phyloP scores from a whole-genome alignment of 345 rosid genomes.

The Iberis pinnata region DNA sequence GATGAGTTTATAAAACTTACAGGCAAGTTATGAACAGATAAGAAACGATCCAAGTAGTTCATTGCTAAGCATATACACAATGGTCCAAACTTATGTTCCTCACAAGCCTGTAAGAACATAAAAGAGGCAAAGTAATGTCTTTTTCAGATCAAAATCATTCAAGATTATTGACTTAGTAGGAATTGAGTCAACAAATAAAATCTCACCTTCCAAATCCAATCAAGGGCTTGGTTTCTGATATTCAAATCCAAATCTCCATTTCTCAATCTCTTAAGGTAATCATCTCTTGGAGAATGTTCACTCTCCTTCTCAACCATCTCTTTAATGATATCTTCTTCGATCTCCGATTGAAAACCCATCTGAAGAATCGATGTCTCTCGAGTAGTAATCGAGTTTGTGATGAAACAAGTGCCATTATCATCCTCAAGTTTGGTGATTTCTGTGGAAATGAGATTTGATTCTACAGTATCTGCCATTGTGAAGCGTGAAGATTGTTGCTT shows the following conservation, averaged over 20 bases:
- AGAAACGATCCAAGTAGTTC: conserved; percentile 72
- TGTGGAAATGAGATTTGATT: no score
- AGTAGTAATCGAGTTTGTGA: conserved; percentile 15
- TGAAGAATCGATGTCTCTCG: conserved; percentile 17
- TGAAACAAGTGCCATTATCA: no score
- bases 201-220: conserved; percentile 65
- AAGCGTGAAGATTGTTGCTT: background rate
- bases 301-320: conserved; percentile 51
- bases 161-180: conserved; percentile 19
- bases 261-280: conserved; percentile 49
- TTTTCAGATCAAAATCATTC: conserved; percentile 25
- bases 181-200: conserved; percentile 22
- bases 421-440: conserved; percentile 20
- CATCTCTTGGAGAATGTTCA: conserved; percentile 44
- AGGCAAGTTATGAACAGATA: conserved; percentile 53
- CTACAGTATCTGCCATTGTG: conserved; percentile 16
- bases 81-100: conserved; percentile 49
- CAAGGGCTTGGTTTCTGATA: conserved; percentile 49
- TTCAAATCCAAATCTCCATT: conserved; percentile 47
- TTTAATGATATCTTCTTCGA: conserved; percentile 41
- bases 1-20: conserved; percentile 37
- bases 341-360: conserved; percentile 36
- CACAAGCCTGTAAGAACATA: conserved; percentile 44
- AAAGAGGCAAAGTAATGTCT: conserved; percentile 15
- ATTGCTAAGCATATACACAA: conserved; percentile 43